Base-by-base conservation (phyloP, 2,329 filamentous ascomycete species). In the Paecilomyces fulvus region DNA sequence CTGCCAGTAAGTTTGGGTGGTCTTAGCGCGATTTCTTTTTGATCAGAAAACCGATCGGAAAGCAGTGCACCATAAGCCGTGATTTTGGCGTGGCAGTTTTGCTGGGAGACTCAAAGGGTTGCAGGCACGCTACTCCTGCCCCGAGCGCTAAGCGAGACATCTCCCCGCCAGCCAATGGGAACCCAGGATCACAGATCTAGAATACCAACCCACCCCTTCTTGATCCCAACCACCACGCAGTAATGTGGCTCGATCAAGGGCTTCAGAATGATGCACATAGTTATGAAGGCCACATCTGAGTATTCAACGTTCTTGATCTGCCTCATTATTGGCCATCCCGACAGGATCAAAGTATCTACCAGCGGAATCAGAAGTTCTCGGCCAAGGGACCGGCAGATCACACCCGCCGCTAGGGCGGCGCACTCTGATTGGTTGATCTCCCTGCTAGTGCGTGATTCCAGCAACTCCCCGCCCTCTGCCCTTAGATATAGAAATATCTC, bases 401-500 rank as follows among this genome's bases (percentile, higher is more conserved):
- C 60, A 56, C 56, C 63, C 59, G 59, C 60, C 51, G 57, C 31
- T 51, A 46, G 65, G 69, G 68, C 69, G 67, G 64, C 59, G 25
- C 1, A 0, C 55, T 52, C 68, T 73, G 64, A 74, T 75, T 74
- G 72, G 72, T 59, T 54, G 63, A 67, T 65, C 59, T 50, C 9
- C 55, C 37, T 20, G 55, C 60, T 70, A 69, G 70, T 64, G 71
- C 60, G 70, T 74, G 70, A 73, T 73, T 70, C 65, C 64, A 61
- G 60, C 49, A 50, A 56, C 61, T 66, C 67, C 61, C 67, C 64
- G 60, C 63, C 58, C 56, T 59, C 58, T 51, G 55, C 55, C 55
- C 51, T 61, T 56, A 60, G 58, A 64, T 65, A 69, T 75, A 73
- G 69, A 75, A 75, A 74, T 75, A 74, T 68, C 67, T 59, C 63